phyloP scores from a whole-genome alignment of 768 basidiomycete species.

The Lactarius quietus region DNA sequence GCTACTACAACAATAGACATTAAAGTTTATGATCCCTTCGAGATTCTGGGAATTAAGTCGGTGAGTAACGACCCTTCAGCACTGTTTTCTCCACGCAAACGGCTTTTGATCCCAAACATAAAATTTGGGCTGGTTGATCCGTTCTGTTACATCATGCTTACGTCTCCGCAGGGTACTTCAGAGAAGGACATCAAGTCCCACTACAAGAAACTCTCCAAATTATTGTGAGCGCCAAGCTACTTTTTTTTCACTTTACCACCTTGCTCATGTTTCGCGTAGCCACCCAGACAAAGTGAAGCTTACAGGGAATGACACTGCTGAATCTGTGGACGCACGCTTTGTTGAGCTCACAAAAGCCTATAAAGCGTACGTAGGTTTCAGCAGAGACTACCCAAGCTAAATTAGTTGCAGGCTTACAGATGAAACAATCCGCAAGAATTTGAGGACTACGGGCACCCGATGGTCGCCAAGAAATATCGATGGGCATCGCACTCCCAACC shows the following conservation, averaged over 20 bases:
- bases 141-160: neutral
- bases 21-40: constrained; percentile 89
- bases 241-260: neutral
- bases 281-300: constrained; percentile 96
- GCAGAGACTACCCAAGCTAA: constrained; percentile 10
- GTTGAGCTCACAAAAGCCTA: constrained; percentile 97
- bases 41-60: constrained; percentile 75
- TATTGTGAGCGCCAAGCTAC: constrained; percentile 54
- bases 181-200: constrained; percentile 95
- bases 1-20: constrained; percentile 53
- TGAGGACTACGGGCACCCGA: constrained; percentile 94
- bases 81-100: neutral
- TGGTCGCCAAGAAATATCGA: constrained; percentile 89
- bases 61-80: constrained; percentile 42
- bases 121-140: no score
- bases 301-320: constrained; percentile 76
- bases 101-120: neutral
- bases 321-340: constrained; percentile 81
- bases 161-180: constrained; percentile 46
- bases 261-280: constrained; percentile 39
- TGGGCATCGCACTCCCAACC: constrained; percentile 91
- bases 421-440: constrained; percentile 87
- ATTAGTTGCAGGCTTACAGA: constrained; percentile 68
- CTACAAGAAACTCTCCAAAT: constrained; percentile 86
- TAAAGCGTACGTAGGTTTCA: constrained; percentile 64